These are phyloP conservation scores for Pythium aquatile DNA, from an alignment of 352 stramenopile species.

Conservation along the genomic window DNA sequence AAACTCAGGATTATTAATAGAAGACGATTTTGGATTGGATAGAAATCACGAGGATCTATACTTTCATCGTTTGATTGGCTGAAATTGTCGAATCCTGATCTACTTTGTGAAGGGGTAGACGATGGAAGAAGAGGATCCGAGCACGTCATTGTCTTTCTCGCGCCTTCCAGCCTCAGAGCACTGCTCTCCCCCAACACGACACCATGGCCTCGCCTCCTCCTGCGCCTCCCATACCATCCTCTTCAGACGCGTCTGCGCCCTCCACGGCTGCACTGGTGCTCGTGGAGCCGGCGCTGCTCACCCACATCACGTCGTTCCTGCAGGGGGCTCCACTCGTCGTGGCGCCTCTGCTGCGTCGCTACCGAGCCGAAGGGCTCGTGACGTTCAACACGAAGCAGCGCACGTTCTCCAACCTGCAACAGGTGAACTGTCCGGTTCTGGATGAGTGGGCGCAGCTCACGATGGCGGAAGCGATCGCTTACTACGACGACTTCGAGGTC, in stretches of 20 bases:
- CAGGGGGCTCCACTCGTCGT: not conserved
- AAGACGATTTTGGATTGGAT: no score
- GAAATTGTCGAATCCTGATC: no score
- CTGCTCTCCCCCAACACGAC: no score
- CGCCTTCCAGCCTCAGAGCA: not conserved
- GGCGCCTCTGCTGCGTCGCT: conserved; percentile 6
- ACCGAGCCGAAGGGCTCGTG: conserved; percentile 13
- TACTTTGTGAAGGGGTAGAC: no score
- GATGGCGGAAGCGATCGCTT: conserved; percentile 10
- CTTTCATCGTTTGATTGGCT: no score
- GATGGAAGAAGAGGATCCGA: no score
- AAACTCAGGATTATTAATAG: no score
- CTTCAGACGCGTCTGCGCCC: not conserved
- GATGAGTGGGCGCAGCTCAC: conserved; percentile 9
- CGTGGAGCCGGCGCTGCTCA: not conserved
- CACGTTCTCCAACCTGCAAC: conserved; percentile 5
- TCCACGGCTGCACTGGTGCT: not conserved
- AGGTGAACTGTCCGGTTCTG: not conserved
- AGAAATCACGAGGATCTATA: no score
- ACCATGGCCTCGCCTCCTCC: not conserved
- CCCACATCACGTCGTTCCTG: not conserved
- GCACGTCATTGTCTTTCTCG: not conserved
- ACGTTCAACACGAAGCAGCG: not conserved
- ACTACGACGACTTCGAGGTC: conserved; percentile 7
- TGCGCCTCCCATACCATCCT: not conserved